Conservation (phyloP, 2,329 filamentous ascomycete species). For the Fusarium cyanostomum region DNA sequence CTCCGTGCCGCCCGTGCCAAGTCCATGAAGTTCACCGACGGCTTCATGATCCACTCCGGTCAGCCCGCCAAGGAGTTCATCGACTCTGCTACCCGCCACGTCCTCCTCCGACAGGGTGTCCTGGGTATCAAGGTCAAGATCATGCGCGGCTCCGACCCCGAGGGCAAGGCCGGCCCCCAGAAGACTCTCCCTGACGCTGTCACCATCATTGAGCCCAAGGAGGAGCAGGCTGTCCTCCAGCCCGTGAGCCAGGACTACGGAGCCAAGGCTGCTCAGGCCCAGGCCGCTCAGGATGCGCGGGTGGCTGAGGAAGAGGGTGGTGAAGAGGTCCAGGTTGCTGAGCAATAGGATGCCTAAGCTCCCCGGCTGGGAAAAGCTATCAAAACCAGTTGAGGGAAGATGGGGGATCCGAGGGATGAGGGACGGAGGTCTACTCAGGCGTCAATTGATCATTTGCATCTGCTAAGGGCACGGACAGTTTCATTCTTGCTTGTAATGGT, state of each 20-base stretch:
- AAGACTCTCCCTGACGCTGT: conserved; percentile 98
- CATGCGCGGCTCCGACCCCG: conserved; percentile 99
- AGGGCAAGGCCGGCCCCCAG: conserved; percentile 97
- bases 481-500: conserved; percentile 53
- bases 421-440: conserved; percentile 52
- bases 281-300: conserved; percentile 71
- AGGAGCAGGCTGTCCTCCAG: conserved; percentile 94
- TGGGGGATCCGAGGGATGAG: conserved; percentile 41
- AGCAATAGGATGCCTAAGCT: conserved; percentile 50
- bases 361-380: conserved; percentile 35
- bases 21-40: conserved; percentile 99
- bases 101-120: conserved; percentile 99
- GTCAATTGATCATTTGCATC: conserved; percentile 56
- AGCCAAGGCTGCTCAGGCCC: conserved; percentile 78
- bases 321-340: conserved; percentile 62
- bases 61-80: conserved; percentile 99
- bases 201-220: conserved; percentile 99
- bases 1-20: conserved; percentile 98
- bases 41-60: conserved; percentile 99
- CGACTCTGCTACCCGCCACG: conserved; percentile 97
- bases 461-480: conserved; percentile 52
- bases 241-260: conserved; percentile 99
- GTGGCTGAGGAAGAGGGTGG: conserved; percentile 67
- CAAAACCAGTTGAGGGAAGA: conserved; percentile 38
- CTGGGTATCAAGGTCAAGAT: conserved; percentile 99